Base-by-base conservation (phyloP, 441 rosid species). In the Aquilaria agallochum region DNA sequence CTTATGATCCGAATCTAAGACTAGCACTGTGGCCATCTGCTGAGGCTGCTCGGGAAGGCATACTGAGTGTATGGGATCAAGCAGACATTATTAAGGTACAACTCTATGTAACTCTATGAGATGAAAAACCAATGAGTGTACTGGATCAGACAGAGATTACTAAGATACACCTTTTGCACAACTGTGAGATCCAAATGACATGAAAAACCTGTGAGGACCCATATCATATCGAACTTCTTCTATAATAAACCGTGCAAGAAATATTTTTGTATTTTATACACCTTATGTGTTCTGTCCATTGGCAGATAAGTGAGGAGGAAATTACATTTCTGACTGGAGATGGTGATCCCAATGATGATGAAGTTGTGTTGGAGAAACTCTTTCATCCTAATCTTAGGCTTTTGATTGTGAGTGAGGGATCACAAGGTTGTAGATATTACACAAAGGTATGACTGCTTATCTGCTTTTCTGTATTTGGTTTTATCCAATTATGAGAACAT, bases 1-100 rank as follows among this genome's bases (percentile, higher is more conserved):
- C 99, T 7, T 95, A 95, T 53, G 99, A 95, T 71, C 98, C 98
- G 10, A 95, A 95, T 74, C 69, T 95, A 85, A 85, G 99, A 66
- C 71, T 92, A 80, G 86, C 95, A 0, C 76, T 92, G 65, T 95
- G 99, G 99, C 89, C 97, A 65, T 89, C 99, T 42, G 82, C 81
- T 62, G 90, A 88, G 58, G 86, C 89, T 75, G 98, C 99, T 62
- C 77, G 79, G 70, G 72, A 81, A 69, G 90, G 83, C 75, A 92
- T 95, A 49, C 81, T 88, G 98, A 80, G 87, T 40, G 78, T 95
- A 73, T 92, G 99, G 99, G 77, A 86, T 59, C 80, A 83, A 69
- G 97, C 99, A 63, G 99, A 95, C 67, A 59, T 95, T 48, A 89
- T 95, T 13, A 95, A 95, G 96, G 99, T 92, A 69, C 47, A 53